Evolutionary conservation across 331 rosid species (phyloP).

Genomic region (Erythrophleum ivorense): DNA sequence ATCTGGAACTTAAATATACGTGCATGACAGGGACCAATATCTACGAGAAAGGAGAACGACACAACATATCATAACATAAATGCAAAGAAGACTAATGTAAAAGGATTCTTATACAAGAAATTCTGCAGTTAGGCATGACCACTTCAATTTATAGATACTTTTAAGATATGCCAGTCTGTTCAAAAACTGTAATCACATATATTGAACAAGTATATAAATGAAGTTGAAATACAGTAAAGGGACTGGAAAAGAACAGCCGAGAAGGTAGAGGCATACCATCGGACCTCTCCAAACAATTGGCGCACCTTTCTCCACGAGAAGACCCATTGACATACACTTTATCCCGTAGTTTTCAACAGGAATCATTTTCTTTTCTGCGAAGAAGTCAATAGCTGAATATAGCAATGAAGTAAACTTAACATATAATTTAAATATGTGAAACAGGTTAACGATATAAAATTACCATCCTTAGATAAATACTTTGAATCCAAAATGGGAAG

Average conservation of each 20-base stretch:
- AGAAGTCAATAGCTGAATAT: conserved; percentile 38
- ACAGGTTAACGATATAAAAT: background rate
- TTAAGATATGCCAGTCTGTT: background rate
- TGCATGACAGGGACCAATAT: background rate
- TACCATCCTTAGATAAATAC: background rate
- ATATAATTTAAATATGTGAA: background rate
- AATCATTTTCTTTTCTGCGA: conserved; percentile 88
- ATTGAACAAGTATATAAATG: background rate
- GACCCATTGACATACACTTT: conserved; percentile 96
- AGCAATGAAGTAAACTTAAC: conserved; percentile 14
- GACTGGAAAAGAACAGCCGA: conserved; percentile 11
- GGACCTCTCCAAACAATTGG: conserved; percentile 99
- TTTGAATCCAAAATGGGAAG: background rate
- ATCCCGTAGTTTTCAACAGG: conserved; percentile 88
- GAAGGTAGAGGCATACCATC: conserved; percentile 67
- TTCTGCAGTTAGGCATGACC: background rate
- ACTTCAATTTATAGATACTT: background rate
- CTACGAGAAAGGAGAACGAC: conserved; percentile 1
- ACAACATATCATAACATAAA: background rate
- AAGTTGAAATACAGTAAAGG: background rate
- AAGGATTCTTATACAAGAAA: too few relatives aligned
- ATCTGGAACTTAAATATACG: background rate
- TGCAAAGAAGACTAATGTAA: background rate
- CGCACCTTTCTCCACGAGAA: conserved; percentile 90
- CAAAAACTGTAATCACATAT: background rate